Conservation (phyloP, 2,329 filamentous ascomycete species). For the Colletotrichum phormii region DNA sequence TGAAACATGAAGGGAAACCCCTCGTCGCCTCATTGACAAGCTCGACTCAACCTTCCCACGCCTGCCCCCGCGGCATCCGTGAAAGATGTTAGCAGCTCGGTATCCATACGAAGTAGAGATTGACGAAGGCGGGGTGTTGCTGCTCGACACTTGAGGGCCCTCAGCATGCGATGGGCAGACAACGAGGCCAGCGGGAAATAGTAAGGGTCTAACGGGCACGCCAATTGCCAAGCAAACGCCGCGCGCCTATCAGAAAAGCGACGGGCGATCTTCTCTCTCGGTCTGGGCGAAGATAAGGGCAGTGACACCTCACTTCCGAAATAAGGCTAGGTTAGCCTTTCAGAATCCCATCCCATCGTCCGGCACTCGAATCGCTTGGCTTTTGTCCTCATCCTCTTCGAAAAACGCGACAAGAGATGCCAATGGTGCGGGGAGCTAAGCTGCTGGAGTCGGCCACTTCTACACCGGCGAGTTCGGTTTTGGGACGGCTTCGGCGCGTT, state of each 20-base stretch:
- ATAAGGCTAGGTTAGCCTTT: conserved; percentile 7
- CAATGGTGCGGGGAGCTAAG: conserved; percentile 7
- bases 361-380: conserved; percentile 25
- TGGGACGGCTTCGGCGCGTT: neutral
- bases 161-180: neutral
- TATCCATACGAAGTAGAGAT: neutral
- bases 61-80: conserved; percentile 17
- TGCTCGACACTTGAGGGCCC: neutral
- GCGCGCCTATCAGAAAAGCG: neutral
- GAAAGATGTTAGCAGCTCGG: neutral
- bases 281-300: conserved; percentile 15
- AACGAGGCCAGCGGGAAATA: conserved; percentile 6
- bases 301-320: conserved; percentile 11
- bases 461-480: conserved; percentile 1
- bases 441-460: neutral
- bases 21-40: neutral
- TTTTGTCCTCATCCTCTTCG: neutral
- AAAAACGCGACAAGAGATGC: neutral
- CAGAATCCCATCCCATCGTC: neutral
- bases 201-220: conserved; percentile 1
- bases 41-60: conserved; percentile 6
- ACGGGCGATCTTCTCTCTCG: conserved; percentile 13
- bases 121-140: neutral
- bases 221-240: conserved; percentile 24
- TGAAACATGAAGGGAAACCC: conserved; percentile 27